Evolutionary conservation across 2,329 filamentous ascomycete genomes (phyloP).

Genomic region (Trichoderma hamatum): DNA sequence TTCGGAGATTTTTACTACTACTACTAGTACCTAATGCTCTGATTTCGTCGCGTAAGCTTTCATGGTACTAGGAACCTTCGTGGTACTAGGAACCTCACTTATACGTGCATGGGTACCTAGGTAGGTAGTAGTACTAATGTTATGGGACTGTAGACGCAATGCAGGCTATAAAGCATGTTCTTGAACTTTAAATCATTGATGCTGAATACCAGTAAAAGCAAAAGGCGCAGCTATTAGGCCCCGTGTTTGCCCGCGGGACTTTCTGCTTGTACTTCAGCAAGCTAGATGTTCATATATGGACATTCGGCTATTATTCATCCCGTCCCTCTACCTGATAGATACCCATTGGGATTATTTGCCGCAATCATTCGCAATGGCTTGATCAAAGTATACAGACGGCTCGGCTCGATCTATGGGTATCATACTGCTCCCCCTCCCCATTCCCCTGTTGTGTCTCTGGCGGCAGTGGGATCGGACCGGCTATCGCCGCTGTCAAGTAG

Average conservation of each 20-base stretch:
- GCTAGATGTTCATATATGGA: neutral
- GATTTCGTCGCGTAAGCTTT: neutral
- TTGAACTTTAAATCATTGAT: neutral
- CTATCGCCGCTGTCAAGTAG: neutral
- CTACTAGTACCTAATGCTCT: neutral
- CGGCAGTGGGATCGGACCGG: neutral
- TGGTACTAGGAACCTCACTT: neutral
- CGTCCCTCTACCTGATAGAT: neutral
- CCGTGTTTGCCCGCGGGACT: neutral
- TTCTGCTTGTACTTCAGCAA: neutral
- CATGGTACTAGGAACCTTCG: neutral
- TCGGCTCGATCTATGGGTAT: slow-evolving; percentile 15
- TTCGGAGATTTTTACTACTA: neutral
- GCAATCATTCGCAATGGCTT: neutral
- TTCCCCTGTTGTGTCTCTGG: neutral
- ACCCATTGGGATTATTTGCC: neutral
- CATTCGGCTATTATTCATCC: neutral
- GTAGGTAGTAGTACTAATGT: neutral
- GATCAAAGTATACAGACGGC: neutral
- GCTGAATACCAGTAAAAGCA: neutral
- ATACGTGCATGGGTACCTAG: neutral
- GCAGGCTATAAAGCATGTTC: neutral
- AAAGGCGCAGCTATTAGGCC: neutral
- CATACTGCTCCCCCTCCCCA: neutral
- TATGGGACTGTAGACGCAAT: neutral